Base-by-base conservation (phyloP, 2,329 filamentous ascomycete species). In the Hypoxylon sp. region DNA sequence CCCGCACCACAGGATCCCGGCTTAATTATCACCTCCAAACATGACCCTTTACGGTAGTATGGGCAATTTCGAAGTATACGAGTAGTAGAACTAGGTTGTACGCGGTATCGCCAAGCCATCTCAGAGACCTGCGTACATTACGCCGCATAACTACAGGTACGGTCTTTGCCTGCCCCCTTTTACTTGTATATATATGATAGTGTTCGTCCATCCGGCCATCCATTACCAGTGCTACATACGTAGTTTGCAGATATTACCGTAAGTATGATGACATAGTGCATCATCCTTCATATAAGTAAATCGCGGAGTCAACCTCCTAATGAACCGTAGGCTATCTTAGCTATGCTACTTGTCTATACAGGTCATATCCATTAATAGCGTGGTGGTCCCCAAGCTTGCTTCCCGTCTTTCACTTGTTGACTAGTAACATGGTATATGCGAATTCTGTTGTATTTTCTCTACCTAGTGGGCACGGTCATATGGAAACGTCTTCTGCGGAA, bases 201-300 rank as follows among this genome's bases (percentile, higher is more conserved):
- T 23, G 13, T 46, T 13, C 9, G 3, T 3, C 38, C 19, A 53
- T 49, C 3, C 11, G 14, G 17, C 19, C 5, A 32, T 6, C 17
- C 41, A 34, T 13, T 30, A 25, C 17, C 5, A 14, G 38, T 64
- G 28, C 46, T 61, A 67, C 57, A 5, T 67, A 59, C 64, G 57
- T 69, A 58, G 30, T 51, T 58, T 10, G 23, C 21, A 41, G 32
- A 1, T 48, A 19, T 21, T 41, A 30, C 43, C 28, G 52, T 63
- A 60, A 38, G n/a, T 41, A 56, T 69, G 63, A 69, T 60, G 52
- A 41, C 60, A 59, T 32, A 25, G 34, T 46, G 67, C 60, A 67
- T 59, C 5, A 48, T n/a, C 11, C 9, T 53, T 62, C 48, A 62
- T 63, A 55, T 63, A 66, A 65, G 2, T 53, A 66, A 57, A 56